Evolutionary conservation across 1,284 basidiomycete species (phyloP).

Genomic region (Butyriboletus appendiculatus): DNA sequence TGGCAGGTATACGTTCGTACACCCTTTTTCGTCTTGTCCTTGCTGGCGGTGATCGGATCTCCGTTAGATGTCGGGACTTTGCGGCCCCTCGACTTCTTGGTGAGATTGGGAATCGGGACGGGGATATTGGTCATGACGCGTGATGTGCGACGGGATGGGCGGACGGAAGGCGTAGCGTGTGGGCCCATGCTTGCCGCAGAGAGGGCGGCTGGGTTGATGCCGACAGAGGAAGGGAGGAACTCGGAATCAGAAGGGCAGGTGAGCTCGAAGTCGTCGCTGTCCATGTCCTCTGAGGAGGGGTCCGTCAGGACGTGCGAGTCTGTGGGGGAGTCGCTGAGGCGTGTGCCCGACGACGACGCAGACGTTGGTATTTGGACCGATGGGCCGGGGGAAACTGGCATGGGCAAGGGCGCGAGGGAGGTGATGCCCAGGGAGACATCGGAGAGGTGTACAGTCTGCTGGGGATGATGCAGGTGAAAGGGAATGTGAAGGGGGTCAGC

Average conservation of each 20-base stretch:
- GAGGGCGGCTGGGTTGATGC: slow-evolving; percentile 11
- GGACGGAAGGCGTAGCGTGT: background rate
- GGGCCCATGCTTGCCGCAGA: background rate
- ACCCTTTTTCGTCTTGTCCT: slow-evolving; percentile 36
- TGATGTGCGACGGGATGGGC: slow-evolving; percentile 22
- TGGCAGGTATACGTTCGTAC: slow-evolving; percentile 50
- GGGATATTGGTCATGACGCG: slow-evolving; percentile 39
- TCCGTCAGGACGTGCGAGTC: slow-evolving; percentile 3
- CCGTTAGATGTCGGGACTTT: slow-evolving; percentile 57
- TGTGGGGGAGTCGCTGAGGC: slow-evolving; percentile 1
- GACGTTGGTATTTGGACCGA: slow-evolving; percentile 9
- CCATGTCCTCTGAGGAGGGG: slow-evolving; percentile 16
- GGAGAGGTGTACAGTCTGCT: slow-evolving; percentile 25
- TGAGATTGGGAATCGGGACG: slow-evolving; percentile 69
- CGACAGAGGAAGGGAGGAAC: slow-evolving; percentile 17
- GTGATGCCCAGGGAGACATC: slow-evolving; percentile 12
- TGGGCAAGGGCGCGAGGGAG: background rate
- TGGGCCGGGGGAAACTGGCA: background rate
- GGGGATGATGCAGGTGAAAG: slow-evolving; percentile 1
- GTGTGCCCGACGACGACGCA: background rate
- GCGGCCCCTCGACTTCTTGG: slow-evolving; percentile 75
- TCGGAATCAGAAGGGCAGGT: slow-evolving; percentile 26
- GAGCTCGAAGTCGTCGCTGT: slow-evolving; percentile 19
- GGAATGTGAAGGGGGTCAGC: background rate
- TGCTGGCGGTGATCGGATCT: slow-evolving; percentile 26